Conservation (phyloP, 208 protist genomes). For the Tritrichomonas musculus region DNA sequence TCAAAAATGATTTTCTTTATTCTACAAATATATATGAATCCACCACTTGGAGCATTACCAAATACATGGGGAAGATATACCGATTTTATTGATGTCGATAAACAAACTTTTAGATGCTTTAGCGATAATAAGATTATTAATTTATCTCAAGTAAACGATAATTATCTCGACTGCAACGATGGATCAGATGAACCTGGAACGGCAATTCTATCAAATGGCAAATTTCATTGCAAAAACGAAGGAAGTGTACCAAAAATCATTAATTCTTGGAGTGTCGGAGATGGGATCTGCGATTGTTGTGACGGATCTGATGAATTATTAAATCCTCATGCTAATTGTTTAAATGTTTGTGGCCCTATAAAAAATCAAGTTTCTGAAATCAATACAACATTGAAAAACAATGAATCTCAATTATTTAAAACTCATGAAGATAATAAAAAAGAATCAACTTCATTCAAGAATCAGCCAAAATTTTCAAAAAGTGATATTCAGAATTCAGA, state of each 20-base stretch:
- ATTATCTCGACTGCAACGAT: background rate
- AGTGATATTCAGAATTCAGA: no score
- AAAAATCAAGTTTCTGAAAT: background rate
- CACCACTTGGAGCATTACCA: background rate
- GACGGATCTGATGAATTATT: background rate
- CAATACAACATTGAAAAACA: background rate
- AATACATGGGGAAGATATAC: background rate
- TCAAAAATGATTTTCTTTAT: background rate
- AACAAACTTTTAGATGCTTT: background rate
- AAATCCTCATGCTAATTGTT: background rate
- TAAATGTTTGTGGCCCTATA: background rate
- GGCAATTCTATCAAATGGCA: background rate
- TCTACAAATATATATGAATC: background rate
- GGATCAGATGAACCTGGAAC: constrained; percentile 29
- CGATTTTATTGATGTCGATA: background rate
- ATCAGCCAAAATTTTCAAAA: no score
- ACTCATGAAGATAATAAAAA: no score
- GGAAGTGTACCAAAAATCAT: constrained; percentile 1
- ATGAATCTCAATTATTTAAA: no score
- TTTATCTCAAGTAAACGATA: background rate
- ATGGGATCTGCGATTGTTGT: background rate
- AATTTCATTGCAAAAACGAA: constrained; percentile 4
- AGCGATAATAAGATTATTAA: background rate
- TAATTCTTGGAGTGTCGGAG: background rate
- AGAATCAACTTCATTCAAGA: no score